phyloP scores from a whole-genome alignment of 371 early-diverging fungal species.

The Rhizopus arrhizus region DNA sequence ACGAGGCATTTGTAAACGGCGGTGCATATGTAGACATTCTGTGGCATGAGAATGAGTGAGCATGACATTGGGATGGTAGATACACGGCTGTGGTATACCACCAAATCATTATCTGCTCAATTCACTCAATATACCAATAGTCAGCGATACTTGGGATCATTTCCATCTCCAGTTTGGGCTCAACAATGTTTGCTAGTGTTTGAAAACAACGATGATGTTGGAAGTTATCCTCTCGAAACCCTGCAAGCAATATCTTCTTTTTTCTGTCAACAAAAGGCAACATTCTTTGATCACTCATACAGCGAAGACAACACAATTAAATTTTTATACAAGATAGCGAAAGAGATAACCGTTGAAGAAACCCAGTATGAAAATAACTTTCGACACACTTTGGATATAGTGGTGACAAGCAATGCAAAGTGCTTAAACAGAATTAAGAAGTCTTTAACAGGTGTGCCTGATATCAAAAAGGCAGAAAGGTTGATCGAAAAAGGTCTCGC shows the following conservation, averaged over 20 bases:
- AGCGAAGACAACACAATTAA: conserved; percentile 23
- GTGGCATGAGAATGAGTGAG: no score
- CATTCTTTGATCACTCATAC: conserved; percentile 22
- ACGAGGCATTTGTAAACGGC: no score
- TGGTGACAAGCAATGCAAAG: conserved; percentile 24
- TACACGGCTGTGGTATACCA: no score
- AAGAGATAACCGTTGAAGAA: conserved; percentile 25
- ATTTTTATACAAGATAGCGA: conserved; percentile 22
- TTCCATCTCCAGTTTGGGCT: conserved; percentile 22
- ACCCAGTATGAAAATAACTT: conserved; percentile 22
- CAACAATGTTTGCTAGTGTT: conserved; percentile 16
- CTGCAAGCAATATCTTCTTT: conserved; percentile 26
- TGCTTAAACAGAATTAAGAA: conserved; percentile 23
- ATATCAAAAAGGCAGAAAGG: conserved; percentile 25
- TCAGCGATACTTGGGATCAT: conserved; percentile 19
- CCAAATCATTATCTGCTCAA: conserved; percentile 23
- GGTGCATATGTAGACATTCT: no score
- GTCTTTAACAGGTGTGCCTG: conserved; percentile 25
- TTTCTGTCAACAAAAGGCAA: conserved; percentile 25
- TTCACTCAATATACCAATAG: conserved; percentile 20
- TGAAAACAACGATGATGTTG: conserved; percentile 26
- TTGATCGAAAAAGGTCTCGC: conserved; percentile 22
- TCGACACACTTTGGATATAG: conserved; percentile 23
- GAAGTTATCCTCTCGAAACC: conserved; percentile 19
- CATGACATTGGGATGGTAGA: no score